Conservation (phyloP, 768 basidiomycete species). For the Hypholoma sublateritium region DNA sequence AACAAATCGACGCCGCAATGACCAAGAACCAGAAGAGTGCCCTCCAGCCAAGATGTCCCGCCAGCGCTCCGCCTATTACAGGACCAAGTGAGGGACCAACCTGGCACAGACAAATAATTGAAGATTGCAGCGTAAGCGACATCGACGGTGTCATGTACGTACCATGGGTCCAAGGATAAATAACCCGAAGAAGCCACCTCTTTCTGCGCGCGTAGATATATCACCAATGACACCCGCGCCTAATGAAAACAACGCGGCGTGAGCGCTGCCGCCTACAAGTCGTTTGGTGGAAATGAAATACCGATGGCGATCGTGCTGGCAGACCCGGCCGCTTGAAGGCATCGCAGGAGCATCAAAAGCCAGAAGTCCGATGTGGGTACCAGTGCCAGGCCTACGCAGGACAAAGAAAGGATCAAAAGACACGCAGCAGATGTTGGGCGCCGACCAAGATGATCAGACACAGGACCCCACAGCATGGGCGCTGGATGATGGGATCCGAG, state of each 20-base stretch:
- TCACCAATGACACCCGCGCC: conserved; percentile 81
- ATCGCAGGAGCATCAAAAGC: conserved; percentile 78
- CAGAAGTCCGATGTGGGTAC: conserved; percentile 63
- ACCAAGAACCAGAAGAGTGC: conserved; percentile 66
- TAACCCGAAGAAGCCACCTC: conserved; percentile 73
- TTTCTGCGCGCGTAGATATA: conserved; percentile 68
- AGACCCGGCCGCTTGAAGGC: conserved; percentile 76
- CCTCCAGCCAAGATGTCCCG: conserved; percentile 63
- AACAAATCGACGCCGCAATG: conserved; percentile 45
- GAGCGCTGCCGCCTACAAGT: not conserved
- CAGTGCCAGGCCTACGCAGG: conserved; percentile 62
- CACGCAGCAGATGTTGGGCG: conserved; percentile 64
- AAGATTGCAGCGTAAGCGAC: conserved; percentile 3
- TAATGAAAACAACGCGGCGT: conserved; percentile 16
- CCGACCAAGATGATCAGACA: conserved; percentile 67
- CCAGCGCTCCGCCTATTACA: conserved; percentile 58
- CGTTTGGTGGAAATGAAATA: conserved; percentile 18
- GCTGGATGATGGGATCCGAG: conserved; percentile 31
- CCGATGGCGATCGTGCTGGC: conserved; percentile 79
- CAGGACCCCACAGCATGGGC: conserved; percentile 69
- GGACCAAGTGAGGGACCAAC: conserved; percentile 62
- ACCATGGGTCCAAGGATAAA: conserved; percentile 69
- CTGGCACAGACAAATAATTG: conserved; percentile 24
- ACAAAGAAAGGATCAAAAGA: conserved; percentile 57
- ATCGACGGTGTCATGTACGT: not conserved